A percentile compares a stretch with the other conserved stretches of the same genome.
phyloP scores from a whole-genome alignment of 2,329 filamentous ascomycete genomes.

The Diatrype stigma region DNA sequence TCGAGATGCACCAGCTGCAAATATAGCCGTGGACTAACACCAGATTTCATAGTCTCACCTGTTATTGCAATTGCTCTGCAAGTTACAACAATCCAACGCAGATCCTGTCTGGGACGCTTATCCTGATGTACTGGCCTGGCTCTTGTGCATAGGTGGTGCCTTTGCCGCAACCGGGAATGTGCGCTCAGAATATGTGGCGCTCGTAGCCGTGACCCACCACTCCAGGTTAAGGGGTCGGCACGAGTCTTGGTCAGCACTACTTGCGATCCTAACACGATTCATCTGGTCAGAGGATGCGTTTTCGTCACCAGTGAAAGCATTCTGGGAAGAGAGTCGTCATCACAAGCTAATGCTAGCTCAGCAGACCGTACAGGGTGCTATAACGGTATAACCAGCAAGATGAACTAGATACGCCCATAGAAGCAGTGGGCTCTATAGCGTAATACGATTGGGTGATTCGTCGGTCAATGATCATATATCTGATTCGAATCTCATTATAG shows the following conservation, averaged over 20 bases:
- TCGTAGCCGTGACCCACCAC: constrained; percentile 19
- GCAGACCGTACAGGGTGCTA: too few relatives aligned
- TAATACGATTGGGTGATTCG: too few relatives aligned
- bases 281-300: constrained; percentile 38
- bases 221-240: constrained; percentile 14
- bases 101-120: constrained; percentile 29
- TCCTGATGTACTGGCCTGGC: constrained; percentile 31
- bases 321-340: constrained; percentile 29
- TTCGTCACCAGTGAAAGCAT: constrained; percentile 19
- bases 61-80: constrained; percentile 27
- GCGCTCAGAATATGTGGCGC: constrained; percentile 23
- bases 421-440: too few relatives aligned
- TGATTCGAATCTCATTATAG: too few relatives aligned
- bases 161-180: constrained; percentile 28
- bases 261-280: constrained; percentile 29
- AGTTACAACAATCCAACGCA: constrained; percentile 24
- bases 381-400: too few relatives aligned
- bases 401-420: too few relatives aligned
- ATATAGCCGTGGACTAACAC: constrained; percentile 5
- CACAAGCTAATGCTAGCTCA: too few relatives aligned
- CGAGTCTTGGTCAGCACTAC: constrained; percentile 28
- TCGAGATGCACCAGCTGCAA: too few relatives aligned
- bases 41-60: constrained; percentile 21
- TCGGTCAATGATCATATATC: too few relatives aligned
- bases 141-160: constrained; percentile 33